Evolutionary conservation across 2,329 filamentous ascomycete genomes (phyloP).

Genomic region (Exophiala mesophila): DNA sequence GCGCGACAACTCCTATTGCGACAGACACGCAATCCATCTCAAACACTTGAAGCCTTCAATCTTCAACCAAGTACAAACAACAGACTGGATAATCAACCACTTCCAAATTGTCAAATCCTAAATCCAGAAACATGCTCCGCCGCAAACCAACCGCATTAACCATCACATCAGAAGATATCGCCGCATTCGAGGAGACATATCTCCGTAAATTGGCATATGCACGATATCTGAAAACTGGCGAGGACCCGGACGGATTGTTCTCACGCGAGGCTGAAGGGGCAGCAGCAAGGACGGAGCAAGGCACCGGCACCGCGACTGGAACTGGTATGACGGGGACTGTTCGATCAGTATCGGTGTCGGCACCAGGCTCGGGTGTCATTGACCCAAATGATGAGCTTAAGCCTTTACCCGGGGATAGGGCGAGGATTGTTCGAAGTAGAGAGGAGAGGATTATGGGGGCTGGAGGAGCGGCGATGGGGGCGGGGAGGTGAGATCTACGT

Average conservation of each 20-base stretch:
- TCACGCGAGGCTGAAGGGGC: background rate
- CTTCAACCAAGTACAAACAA: too few species aligned
- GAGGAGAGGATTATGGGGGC: constrained; percentile 41
- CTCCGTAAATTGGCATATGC: constrained; percentile 21
- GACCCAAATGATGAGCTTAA: constrained; percentile 49
- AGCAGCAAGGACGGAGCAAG: too few species aligned
- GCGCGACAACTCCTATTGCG: too few species aligned
- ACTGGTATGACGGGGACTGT: constrained; percentile 12
- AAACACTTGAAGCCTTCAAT: too few species aligned
- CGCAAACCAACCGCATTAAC: constrained; percentile 49
- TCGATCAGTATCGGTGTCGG: too few species aligned
- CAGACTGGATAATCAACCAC: too few species aligned
- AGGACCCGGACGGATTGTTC: constrained; percentile 26
- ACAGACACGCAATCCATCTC: too few species aligned
- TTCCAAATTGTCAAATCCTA: too few species aligned
- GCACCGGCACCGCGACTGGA: too few species aligned
- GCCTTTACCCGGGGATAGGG: constrained; percentile 46
- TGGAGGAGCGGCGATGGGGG: background rate
- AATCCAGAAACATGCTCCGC: constrained; percentile 41
- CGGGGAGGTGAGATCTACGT: background rate
- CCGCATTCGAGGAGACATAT: constrained; percentile 40
- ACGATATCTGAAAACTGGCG: constrained; percentile 24
- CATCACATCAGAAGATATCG: constrained; percentile 45
- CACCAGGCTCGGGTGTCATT: constrained; percentile 27
- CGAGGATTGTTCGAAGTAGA: constrained; percentile 42